A percentile compares a stretch with the other conserved stretches of the same genome.
Evolutionary conservation across 192 early-diverging fungal species (phyloP).

Genomic region (Piromyces finnis): DNA sequence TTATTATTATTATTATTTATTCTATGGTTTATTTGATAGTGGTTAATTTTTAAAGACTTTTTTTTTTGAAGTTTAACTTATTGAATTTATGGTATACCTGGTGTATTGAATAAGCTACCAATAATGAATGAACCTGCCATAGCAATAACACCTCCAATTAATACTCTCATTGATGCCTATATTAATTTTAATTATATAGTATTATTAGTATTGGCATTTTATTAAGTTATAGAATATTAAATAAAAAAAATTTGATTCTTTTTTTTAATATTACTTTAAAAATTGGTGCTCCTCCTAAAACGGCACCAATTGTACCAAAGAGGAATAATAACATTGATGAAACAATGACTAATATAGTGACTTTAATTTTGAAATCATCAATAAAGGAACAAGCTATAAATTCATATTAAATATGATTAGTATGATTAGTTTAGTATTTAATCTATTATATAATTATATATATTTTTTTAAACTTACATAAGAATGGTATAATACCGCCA

Average conservation of each 20-base stretch:
- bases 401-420: neutral
- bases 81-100: too few relatives aligned
- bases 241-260: too few relatives aligned
- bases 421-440: too few relatives aligned
- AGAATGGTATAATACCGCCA: slow-evolving; percentile 12
- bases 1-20: too few relatives aligned
- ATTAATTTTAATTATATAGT: too few relatives aligned
- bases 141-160: slow-evolving; percentile 1
- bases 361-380: neutral
- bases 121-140: slow-evolving; percentile 16
- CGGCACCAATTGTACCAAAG: slow-evolving; percentile 15
- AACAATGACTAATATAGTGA: slow-evolving; percentile 7
- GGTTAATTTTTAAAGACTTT: too few relatives aligned
- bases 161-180: too few relatives aligned
- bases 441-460: too few relatives aligned
- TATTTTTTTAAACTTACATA: neutral
- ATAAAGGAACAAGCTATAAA: slow-evolving; percentile 1
- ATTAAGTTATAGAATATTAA: too few relatives aligned
- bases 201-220: too few relatives aligned
- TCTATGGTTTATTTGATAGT: too few relatives aligned
- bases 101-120: slow-evolving; percentile 6
- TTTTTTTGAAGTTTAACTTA: too few relatives aligned
- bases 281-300: slow-evolving; percentile 16
- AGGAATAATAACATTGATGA: slow-evolving; percentile 9
- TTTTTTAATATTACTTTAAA: neutral